Evolutionary conservation across 2,329 filamentous ascomycete genomes (phyloP).

Genomic region (Hypocrella siamensis): DNA sequence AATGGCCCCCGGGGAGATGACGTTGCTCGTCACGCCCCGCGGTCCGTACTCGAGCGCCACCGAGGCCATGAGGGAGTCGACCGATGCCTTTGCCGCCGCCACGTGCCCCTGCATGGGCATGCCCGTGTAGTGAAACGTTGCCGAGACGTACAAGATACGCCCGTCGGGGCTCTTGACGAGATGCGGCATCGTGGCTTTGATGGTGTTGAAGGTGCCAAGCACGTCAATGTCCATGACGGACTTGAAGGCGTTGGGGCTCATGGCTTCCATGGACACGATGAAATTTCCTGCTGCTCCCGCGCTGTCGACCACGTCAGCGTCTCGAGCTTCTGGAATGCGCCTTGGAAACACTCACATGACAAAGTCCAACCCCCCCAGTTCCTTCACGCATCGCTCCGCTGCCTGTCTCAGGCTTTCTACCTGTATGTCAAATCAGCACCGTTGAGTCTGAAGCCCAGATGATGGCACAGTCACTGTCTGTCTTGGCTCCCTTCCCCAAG

Average conservation of each 20-base stretch:
- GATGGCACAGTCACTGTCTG: too few relatives aligned
- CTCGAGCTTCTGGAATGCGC: not conserved
- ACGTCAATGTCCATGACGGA: conserved; percentile 94
- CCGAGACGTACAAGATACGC: conserved; percentile 78
- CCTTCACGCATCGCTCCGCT: conserved; percentile 62
- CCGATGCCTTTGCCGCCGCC: conserved; percentile 77
- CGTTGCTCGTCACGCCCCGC: conserved; percentile 70
- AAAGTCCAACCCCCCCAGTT: conserved; percentile 81
- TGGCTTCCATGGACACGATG: conserved; percentile 65
- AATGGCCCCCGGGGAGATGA: conserved; percentile 80
- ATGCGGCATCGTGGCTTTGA: conserved; percentile 80
- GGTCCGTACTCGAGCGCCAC: conserved; percentile 85
- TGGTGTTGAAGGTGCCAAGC: conserved; percentile 81
- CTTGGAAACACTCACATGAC: conserved; percentile 50
- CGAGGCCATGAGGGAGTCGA: conserved; percentile 69
- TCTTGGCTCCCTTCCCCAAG: too few relatives aligned
- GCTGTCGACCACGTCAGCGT: conserved; percentile 24
- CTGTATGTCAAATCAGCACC: too few relatives aligned
- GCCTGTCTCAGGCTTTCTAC: conserved; percentile 36
- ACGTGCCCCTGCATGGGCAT: conserved; percentile 79
- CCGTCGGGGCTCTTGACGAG: conserved; percentile 62
- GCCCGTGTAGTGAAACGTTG: conserved; percentile 81
- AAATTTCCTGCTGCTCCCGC: conserved; percentile 96
- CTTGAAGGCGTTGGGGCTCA: conserved; percentile 84
- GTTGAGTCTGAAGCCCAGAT: too few relatives aligned